Evolutionary conservation across 371 early-diverging fungal species (phyloP), one percentile per base, ranked within the genome.

Genomic region (Funneliformis caledonium): DNA sequence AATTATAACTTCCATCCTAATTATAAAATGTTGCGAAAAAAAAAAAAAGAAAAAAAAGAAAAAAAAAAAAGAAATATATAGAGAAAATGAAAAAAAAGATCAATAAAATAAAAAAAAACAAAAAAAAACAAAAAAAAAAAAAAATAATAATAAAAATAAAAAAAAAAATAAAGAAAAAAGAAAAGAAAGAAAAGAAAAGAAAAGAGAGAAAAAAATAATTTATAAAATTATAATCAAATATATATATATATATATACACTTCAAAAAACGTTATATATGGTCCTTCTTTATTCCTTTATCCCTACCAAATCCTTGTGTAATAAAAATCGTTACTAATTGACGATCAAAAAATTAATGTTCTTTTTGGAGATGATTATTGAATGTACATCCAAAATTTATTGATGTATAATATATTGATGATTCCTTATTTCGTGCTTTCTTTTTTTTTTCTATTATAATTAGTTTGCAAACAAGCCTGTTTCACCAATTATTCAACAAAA

Each of bases 31-130:
- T 22, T 37, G 62, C 81, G 76, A 69, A 50, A 72, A 82, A 74
- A 43, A 47, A 60, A 82, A 37, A 43, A 48, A 72, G 59, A 75
- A 75, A 48, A 37, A 43, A 47, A n/a, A 50, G 65, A 82, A 76
- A 69, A 31, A 75, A 81, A 61, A 52, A 47, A 60, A 81, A 56
- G 59, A 48, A 73, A 64, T 74, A 68, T 14, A 75, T 59, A 65
- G 74, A 50, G 22, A 74, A 26, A 73, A 52, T 12, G n/a, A 52
- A 76, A 80, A 26, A 60, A 26, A 9, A 26, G 11, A 48, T 48
- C 10, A 62, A 62, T 16, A 76, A 76, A 62, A 37, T n/a, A 60
- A 33, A n/a, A 42, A 68, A 22, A 42, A 69, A 69, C 10, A 1
- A 52, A 52, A 48, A 78, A 19, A 0, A 59, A 50, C 11, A 31